Percentiles rank a stretch among this genome's conserved stretches.
phyloP scores from a whole-genome alignment of 2,329 filamentous ascomycete species.

The Trichoderma sp. region DNA sequence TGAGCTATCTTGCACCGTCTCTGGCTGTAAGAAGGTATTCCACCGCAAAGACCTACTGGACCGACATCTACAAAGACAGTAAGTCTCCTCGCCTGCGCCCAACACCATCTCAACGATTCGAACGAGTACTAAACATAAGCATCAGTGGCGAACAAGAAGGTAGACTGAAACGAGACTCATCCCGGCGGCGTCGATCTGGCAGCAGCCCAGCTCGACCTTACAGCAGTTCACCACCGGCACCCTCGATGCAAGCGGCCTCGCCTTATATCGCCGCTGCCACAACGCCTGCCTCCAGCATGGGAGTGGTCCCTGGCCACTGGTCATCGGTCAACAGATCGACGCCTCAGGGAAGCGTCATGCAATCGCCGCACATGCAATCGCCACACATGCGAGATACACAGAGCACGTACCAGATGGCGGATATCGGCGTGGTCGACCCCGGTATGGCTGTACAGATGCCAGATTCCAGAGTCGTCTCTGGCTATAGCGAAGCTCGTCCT shows the following conservation, averaged over 20 bases:
- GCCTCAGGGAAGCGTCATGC: slow-evolving; percentile 25
- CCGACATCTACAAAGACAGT: slow-evolving; percentile 53
- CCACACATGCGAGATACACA: slow-evolving; percentile 27
- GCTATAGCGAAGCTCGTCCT: slow-evolving; percentile 31
- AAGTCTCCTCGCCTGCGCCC: slow-evolving; percentile 27
- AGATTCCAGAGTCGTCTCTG: slow-evolving; percentile 26
- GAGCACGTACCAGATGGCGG: slow-evolving; percentile 30
- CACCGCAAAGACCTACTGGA: slow-evolving; percentile 60
- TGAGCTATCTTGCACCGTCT: slow-evolving; percentile 51
- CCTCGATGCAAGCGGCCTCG: slow-evolving; percentile 29
- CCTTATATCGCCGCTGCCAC: slow-evolving; percentile 19
- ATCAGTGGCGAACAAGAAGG: slow-evolving; percentile 32
- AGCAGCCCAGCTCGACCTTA: slow-evolving; percentile 28
- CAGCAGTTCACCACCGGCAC: slow-evolving; percentile 25
- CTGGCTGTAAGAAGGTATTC: slow-evolving; percentile 59
- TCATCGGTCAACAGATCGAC: slow-evolving; percentile 25
- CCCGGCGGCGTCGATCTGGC: slow-evolving; percentile 27
- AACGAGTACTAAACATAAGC: background rate
- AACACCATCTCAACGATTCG: background rate
- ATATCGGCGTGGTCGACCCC: slow-evolving; percentile 29
- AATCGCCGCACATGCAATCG: slow-evolving; percentile 24
- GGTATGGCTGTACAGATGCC: slow-evolving; percentile 28
- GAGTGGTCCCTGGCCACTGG: slow-evolving; percentile 32
- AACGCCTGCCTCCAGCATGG: slow-evolving; percentile 24
- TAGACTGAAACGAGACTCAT: slow-evolving; percentile 12